phyloP scores from a whole-genome alignment of 176 grass and related monocot genomes.

The Triticum aestivum region DNA sequence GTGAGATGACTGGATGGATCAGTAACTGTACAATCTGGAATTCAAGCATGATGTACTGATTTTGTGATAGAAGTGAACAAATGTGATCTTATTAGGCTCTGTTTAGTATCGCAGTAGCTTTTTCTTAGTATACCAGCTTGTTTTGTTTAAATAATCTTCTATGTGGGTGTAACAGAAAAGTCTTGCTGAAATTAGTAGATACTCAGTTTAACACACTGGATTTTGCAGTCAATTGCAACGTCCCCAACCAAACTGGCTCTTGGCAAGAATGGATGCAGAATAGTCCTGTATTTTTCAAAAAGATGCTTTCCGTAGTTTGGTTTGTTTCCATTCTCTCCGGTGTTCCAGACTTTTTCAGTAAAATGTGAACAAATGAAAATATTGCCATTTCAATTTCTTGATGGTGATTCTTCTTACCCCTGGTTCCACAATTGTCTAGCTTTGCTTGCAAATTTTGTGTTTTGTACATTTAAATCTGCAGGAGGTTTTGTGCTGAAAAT shows the following conservation, averaged over 20 bases:
- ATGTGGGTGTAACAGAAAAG: not conserved
- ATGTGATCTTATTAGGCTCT: not conserved
- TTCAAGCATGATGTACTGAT: conserved; percentile 1
- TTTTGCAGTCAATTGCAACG: not conserved
- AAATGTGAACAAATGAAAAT: no score
- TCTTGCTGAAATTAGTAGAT: not conserved
- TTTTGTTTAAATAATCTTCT: not conserved
- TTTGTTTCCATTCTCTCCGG: no score
- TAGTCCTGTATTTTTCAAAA: no score
- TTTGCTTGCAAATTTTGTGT: no score
- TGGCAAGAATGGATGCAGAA: no score
- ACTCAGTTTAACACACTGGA: not conserved
- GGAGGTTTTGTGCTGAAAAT: no score
- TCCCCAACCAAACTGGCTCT: not conserved
- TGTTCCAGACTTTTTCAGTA: no score
- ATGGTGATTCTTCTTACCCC: no score
- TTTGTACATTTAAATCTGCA: no score
- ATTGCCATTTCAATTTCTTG: no score
- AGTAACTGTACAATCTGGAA: not conserved
- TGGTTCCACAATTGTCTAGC: no score
- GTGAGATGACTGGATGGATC: not conserved
- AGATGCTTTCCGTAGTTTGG: no score
- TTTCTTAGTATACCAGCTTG: not conserved
- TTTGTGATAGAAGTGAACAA: not conserved
- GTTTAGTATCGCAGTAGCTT: not conserved